Conservation (phyloP, 495 filamentous ascomycete genomes). For the Penicillium fimorum region DNA sequence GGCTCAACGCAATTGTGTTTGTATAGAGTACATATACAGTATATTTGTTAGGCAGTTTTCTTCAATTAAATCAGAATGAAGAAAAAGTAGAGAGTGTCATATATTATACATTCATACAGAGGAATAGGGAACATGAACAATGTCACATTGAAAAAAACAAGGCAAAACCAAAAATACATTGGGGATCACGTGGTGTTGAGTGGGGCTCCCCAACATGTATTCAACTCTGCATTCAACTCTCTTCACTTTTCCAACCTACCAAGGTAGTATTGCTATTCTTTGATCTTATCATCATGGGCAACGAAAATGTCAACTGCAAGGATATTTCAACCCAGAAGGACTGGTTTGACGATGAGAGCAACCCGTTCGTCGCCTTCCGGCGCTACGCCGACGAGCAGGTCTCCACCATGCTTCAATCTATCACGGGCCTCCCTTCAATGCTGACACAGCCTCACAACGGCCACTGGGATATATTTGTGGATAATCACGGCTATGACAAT, state of each 20-base stretch:
- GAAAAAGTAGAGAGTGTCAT: background rate
- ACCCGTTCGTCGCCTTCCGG: constrained; percentile 60
- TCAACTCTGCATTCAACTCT: background rate
- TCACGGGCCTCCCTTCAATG: constrained; percentile 49
- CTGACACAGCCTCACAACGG: constrained; percentile 30
- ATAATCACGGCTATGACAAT: constrained; percentile 30
- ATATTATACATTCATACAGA: background rate
- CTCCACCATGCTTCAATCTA: constrained; percentile 51
- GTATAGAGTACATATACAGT: background rate
- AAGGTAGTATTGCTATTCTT: background rate
- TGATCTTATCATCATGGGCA: constrained; percentile 28
- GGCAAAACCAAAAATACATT: constrained; percentile 1
- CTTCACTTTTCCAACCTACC: constrained; percentile 2
- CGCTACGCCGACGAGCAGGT: constrained; percentile 60
- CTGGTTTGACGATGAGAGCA: constrained; percentile 38
- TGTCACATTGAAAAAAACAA: background rate
- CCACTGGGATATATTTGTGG: constrained; percentile 38
- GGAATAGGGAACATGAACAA: background rate
- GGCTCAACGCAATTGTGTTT: background rate
- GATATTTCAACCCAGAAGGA: constrained; percentile 14
- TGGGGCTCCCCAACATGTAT: constrained; percentile 14
- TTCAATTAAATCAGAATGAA: background rate
- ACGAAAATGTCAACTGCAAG: constrained; percentile 26
- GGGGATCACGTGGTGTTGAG: constrained; percentile 18
- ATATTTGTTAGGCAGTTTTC: background rate